Base-by-base conservation (phyloP, 306 rosid species). In the Purshia tridentata region DNA sequence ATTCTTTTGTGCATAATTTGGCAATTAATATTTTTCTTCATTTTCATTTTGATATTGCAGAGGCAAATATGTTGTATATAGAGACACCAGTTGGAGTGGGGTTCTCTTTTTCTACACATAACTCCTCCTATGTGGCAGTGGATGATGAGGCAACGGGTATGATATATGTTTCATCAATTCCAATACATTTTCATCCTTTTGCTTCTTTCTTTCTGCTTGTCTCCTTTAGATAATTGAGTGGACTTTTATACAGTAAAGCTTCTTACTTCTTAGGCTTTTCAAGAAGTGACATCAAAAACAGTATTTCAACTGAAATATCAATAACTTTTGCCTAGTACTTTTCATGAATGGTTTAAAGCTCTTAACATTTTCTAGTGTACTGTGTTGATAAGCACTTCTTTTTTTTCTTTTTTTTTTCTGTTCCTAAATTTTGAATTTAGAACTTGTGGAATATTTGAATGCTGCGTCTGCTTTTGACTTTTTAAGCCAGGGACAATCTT, bases 21-120 rank as follows among this genome's bases (percentile, higher is more conserved):
- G 16, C 55, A 77, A 77, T 63, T 13, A 5, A 49, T 20, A 18
- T 20, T 13, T 23, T 8, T 37, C 15, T 9, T 20, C 1, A 3
- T 14, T 48, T 48, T 14, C 12, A 7, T 48, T 60, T 29, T 35
- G 59, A 51, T 35, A 44, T 3, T 71, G 29, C 81, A 89, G 94
- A 80, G 71, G 80, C 94, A 77, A 89, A 89, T 80, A 86, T 86
- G 78, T 54, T 89, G 75, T 89, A 86, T 81, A 67, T 89, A 75
- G 94, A 89, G 81, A 72, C 94, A 81, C 91, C 91, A 69, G 79
- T 77, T 65, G 91, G 94, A 65, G 94, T 89, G 57, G 94, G 94
- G 51, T 89, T 87, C 79, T 87, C 92, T 76, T 86, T 84, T 82
- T 80, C 88, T 47, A 77, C 70, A 69, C 72, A 76, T 8, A 75